Evolutionary conservation across 352 stramenopile species (phyloP), one percentile per base, ranked within the genome.

Genomic region (Phytopythium aichiense): DNA sequence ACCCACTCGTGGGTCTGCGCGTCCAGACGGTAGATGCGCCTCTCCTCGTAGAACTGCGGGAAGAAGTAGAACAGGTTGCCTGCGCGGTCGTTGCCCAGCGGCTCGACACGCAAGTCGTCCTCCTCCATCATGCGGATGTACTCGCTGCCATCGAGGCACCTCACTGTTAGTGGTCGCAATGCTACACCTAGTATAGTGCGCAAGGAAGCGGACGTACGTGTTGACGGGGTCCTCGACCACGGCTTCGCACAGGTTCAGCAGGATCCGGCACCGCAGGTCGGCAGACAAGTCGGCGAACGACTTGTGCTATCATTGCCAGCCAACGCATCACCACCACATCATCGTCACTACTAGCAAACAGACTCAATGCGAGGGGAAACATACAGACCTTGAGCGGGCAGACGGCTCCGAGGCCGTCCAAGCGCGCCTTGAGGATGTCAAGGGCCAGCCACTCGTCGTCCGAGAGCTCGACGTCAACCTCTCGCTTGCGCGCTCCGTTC

Each of bases 61-160:
- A 92, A 95, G 65, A 91, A 95, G 56, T 84, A 95, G 63, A 81
- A 95, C 11, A 80, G 52, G 38, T 93, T 92, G 13, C 86, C 86
- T 15, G 71, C 76, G 13, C 86, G 86, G 52, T 95, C 86, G 15
- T 79, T 76, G 18, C 86, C 86, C 11, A 95, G 59, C 4, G 86
- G 84, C 55, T 92, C 82, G 9, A 92, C 71, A 22, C 86, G 77
- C 43, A 95, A 68, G 50, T 95, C 86, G 50, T 95, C 86, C 6
- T 95, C 86, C 65, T 95, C 82, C 86, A 95, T 95, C 64, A 91
- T 73, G 8, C 84, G 86, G 63, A 95, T 81, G 65, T 93, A 88
- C 63, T 92, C 82, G 30, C 82, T 93, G 58, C 46, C 49, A 28
- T 40, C 9, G 31, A 55, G 48, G 2, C 40, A 28, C 43, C 48